Conservation (phyloP, 306 rosid species). For the Sophora flavescens region DNA sequence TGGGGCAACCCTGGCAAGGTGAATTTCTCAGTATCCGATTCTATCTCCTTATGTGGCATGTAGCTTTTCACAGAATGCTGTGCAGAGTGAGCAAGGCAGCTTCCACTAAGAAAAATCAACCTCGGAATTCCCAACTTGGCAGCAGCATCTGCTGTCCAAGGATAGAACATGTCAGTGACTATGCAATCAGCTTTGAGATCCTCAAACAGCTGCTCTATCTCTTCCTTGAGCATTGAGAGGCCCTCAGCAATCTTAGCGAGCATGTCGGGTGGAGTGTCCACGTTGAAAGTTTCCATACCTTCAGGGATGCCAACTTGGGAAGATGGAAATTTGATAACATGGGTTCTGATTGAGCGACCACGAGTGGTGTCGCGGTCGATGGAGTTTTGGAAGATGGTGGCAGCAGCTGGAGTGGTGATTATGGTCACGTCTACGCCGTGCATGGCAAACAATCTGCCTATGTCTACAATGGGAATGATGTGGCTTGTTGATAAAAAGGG, state of each 20-base stretch:
- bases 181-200: constrained; percentile 45
- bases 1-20: constrained; percentile 42
- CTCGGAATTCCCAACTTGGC: constrained; percentile 38
- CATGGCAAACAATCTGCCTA: constrained; percentile 52
- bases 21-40: constrained; percentile 22
- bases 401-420: constrained; percentile 47
- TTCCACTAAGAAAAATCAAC: constrained; percentile 7
- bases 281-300: constrained; percentile 31
- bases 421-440: constrained; percentile 48
- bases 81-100: constrained; percentile 26
- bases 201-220: constrained; percentile 18
- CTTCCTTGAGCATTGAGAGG: background rate
- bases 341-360: constrained; percentile 48
- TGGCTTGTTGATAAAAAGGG: constrained; percentile 55
- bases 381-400: constrained; percentile 51
- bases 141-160: constrained; percentile 47
- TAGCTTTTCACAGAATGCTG: constrained; percentile 1
- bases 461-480: constrained; percentile 56
- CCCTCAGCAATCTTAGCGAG: background rate
- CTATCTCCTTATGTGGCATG: constrained; percentile 7
- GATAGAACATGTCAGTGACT: constrained; percentile 41
- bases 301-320: constrained; percentile 33
- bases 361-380: constrained; percentile 42
- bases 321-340: constrained; percentile 43
- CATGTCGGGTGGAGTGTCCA: background rate